Evolutionary conservation across 345 rosid genomes (phyloP).

Genomic region (Rhodamnia argentea): DNA sequence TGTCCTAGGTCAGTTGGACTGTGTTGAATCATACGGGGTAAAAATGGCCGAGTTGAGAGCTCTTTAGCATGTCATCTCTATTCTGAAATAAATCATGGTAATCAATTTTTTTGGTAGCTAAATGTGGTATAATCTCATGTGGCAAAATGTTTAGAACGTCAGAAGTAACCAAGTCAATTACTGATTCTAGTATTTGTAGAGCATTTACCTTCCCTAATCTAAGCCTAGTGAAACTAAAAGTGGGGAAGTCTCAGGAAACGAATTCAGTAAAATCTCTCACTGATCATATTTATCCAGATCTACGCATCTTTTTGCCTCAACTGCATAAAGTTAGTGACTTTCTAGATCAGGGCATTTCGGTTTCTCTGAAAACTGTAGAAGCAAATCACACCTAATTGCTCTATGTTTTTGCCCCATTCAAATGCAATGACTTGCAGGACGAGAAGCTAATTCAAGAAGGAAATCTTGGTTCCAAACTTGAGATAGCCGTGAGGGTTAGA

Average conservation of each 20-base stretch:
- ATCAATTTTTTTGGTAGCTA: neutral
- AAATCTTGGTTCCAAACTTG: neutral
- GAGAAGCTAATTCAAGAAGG: conserved; percentile 7
- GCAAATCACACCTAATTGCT: neutral
- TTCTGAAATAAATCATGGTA: neutral
- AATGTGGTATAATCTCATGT: neutral
- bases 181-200: neutral
- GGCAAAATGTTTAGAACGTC: neutral
- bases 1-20: neutral
- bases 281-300: neutral
- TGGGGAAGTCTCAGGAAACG: neutral
- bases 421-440: conserved; percentile 2
- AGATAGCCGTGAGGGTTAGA: conserved; percentile 8
- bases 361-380: neutral
- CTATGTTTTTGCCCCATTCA: neutral
- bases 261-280: neutral
- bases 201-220: neutral
- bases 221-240: neutral
- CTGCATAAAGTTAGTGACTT: neutral
- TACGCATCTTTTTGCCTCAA: neutral
- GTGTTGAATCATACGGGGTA: neutral
- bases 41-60: neutral
- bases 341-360: neutral
- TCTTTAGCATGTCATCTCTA: neutral
- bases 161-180: neutral